phyloP scores from a whole-genome alignment of 352 stramenopile species.

The Thraustochytrium striatum region DNA sequence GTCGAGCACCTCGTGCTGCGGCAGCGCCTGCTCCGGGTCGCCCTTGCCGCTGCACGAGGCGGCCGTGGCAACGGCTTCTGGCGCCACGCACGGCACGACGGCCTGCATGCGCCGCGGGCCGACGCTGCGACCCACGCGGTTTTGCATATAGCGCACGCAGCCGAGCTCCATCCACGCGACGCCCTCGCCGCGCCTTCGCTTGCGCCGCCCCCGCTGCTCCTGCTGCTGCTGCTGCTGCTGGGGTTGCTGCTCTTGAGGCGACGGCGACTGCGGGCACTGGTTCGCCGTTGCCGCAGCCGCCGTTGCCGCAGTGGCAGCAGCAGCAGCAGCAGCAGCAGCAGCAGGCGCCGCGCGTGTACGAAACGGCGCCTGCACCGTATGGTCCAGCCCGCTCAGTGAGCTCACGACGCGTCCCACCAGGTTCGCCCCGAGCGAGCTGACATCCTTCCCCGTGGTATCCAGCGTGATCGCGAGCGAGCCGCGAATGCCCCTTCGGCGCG shows the following conservation, averaged over 20 bases:
- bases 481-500: not conserved
- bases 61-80: not conserved
- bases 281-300: not conserved
- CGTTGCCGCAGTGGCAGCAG: not conserved
- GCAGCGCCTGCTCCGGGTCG: too few relatives aligned
- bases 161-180: slow-evolving; percentile 1
- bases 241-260: not conserved
- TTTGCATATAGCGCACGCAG: slow-evolving; percentile 39
- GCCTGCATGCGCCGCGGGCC: slow-evolving; percentile 44
- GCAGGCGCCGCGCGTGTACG: not conserved
- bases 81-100: slow-evolving; percentile 2
- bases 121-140: slow-evolving; percentile 23
- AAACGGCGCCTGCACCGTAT: slow-evolving; percentile 23
- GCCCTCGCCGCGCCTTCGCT: not conserved
- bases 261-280: not conserved
- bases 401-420: slow-evolving; percentile 22
- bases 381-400: slow-evolving; percentile 12
- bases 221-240: too few relatives aligned
- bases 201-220: too few relatives aligned
- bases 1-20: not conserved
- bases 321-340: not conserved
- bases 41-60: not conserved
- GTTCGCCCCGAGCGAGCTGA: slow-evolving; percentile 1
- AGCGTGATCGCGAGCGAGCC: slow-evolving; percentile 20
- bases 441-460: not conserved